Conservation (phyloP, 768 basidiomycete genomes). For the Rhodotorula sphaerocarpa region DNA sequence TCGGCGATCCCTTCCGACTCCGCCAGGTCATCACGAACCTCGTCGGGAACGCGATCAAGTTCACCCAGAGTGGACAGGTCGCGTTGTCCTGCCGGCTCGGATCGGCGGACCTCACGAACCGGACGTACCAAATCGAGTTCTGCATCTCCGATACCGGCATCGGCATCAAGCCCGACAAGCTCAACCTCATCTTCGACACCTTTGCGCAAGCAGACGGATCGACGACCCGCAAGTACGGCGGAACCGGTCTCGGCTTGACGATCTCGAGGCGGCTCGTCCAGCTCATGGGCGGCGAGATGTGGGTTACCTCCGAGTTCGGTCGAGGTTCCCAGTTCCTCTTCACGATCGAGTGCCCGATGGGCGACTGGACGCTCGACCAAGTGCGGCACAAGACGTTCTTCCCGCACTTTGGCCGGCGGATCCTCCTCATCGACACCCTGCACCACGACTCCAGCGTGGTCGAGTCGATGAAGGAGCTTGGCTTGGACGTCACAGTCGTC, state of each 20-base stretch:
- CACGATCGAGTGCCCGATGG: conserved; percentile 77
- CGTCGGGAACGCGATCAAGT: conserved; percentile 91
- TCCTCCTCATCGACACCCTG: conserved; percentile 84
- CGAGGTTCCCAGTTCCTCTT: conserved; percentile 95
- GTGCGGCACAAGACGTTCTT: conserved; percentile 63
- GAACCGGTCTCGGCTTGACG: conserved; percentile 89
- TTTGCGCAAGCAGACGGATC: conserved; percentile 99
- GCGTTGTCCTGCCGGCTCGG: conserved; percentile 70
- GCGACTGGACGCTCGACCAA: conserved; percentile 62
- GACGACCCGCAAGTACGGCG: conserved; percentile 89
- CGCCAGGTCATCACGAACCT: conserved; percentile 75
- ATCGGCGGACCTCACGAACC: conserved; percentile 54
- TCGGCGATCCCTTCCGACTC: conserved; percentile 88
- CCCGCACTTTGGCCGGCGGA: conserved; percentile 76
- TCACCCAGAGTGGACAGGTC: conserved; percentile 73
- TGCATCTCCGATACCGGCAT: conserved; percentile 97
- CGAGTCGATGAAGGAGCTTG: conserved; percentile 66
- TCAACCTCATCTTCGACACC: conserved; percentile 96
- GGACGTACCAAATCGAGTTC: conserved; percentile 82
- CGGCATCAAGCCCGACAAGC: conserved; percentile 95
- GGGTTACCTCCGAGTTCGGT: conserved; percentile 91
- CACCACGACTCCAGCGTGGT: conserved; percentile 62
- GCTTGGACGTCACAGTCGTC: conserved; percentile 66
- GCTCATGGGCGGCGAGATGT: conserved; percentile 97
- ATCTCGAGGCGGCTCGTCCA: conserved; percentile 90